Base-by-base conservation (phyloP, 148 eudicot genomes). In the Cornus florida region DNA sequence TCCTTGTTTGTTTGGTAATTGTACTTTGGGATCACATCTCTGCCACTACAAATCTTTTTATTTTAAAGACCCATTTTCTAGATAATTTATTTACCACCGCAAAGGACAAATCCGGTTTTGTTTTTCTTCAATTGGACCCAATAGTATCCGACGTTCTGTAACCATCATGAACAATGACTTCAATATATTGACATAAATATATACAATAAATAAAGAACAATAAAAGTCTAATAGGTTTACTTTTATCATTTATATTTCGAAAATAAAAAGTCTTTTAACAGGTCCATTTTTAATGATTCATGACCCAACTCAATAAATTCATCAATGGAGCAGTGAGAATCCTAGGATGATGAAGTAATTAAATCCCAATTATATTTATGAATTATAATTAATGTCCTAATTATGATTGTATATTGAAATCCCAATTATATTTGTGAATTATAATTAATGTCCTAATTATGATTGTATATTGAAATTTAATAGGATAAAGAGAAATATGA, bases 401-500 rank as follows among this genome's bases (percentile, higher is more conserved):
- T 76, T 75, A 72, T 53, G 53, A 62, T 57, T 10, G 8, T 31
- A 62, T 62, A 22, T 78, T 38, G 71, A 79, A 24, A 73, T 43
- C n/a, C n/a, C n/a, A n/a, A n/a, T n/a, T n/a, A n/a, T n/a, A n/a
- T n/a, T n/a, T n/a, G n/a, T n/a, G n/a, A n/a, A 48, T 3, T 48
- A 48, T 48, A 4, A 39, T 28, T 71, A 39, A 39, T 39, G n/a
- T 43, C 35, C 46, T 68, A 35, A 75, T 76, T 75, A 72, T 53
- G 53, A 62, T 57, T 10, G 8, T 31, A 62, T 62, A 22, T 78
- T 38, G 71, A 79, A 24, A 73, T 43, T 56, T 59, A 50, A 69
- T 79, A 91, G 95, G 89, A 86, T 39, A 72, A 83, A 23, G 85
- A 57, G 33, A 83, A 59, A 38, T 77, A 72, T 59, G 86, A 84